These are phyloP conservation scores for Flueggea neowawraea DNA, from an alignment of 441 rosid species.

Conservation along the genomic window DNA sequence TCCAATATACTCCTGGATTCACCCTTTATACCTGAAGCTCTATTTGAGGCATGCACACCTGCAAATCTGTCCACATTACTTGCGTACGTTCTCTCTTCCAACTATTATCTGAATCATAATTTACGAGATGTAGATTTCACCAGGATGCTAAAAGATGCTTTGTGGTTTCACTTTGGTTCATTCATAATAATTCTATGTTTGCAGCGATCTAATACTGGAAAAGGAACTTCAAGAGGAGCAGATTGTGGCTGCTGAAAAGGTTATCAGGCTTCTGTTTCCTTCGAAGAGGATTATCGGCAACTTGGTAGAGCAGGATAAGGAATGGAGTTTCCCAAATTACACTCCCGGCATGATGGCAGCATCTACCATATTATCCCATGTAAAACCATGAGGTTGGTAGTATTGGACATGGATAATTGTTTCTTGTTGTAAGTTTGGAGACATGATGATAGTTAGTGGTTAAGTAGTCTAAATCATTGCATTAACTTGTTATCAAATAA, in stretches of 20 bases:
- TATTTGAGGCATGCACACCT: conserved; percentile 72
- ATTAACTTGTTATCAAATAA: no score
- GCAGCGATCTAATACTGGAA: conserved; percentile 57
- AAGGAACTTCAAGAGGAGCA: conserved; percentile 44
- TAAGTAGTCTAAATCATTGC: no score
- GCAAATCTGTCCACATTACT: conserved; percentile 48
- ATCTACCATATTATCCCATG: conserved; percentile 44
- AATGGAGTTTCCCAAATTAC: conserved; percentile 14
- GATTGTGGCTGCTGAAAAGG: conserved; percentile 48
- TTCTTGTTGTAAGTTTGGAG: neutral
- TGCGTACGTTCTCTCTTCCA: conserved; percentile 3
- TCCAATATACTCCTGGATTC: conserved; percentile 80
- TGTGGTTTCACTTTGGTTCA: no score
- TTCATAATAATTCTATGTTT: neutral
- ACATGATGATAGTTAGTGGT: neutral
- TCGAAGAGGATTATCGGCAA: conserved; percentile 16
- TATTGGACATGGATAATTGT: no score
- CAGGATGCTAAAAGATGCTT: no score
- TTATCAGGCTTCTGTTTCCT: conserved; percentile 52
- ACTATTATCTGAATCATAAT: no score
- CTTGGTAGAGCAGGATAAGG: conserved; percentile 14
- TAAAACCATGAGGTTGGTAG: conserved; percentile 19
- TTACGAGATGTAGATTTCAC: no score
- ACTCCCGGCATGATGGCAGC: conserved; percentile 72
- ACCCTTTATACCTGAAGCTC: conserved; percentile 76